Conservation (phyloP, 73 alveolate species). For the Paramecium primaurelia region DNA sequence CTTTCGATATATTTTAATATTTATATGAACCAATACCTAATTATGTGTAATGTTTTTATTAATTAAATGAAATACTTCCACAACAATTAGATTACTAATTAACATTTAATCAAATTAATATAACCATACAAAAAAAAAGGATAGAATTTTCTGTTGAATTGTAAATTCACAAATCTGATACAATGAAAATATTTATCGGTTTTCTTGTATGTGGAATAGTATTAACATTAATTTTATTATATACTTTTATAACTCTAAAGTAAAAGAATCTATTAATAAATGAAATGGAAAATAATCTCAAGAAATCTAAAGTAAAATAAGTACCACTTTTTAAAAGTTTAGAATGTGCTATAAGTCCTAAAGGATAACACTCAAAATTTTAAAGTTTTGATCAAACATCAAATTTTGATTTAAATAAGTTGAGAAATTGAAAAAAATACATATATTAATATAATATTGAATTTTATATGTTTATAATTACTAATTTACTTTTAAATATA, state of each 20-base stretch:
- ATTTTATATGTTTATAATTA: background rate
- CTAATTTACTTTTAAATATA: no score
- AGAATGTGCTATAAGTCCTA: background rate
- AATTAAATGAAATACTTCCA: background rate
- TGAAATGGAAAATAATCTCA: background rate
- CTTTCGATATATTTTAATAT: background rate
- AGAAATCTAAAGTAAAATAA: background rate
- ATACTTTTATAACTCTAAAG: background rate
- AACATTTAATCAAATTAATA: background rate
- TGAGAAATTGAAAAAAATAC: background rate
- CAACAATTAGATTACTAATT: background rate
- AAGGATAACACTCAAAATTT: background rate
- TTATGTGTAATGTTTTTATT: background rate
- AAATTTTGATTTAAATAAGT: background rate
- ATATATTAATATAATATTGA: background rate
- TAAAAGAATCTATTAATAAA: background rate
- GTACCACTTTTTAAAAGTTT: background rate
- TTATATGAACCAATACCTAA: background rate
- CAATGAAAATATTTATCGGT: background rate
- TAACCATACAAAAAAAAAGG: background rate
- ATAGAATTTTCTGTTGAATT: background rate
- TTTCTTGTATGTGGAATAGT: background rate
- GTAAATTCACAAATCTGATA: background rate
- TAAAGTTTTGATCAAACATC: slow-evolving; percentile 4
- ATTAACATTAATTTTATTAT: background rate